Conservation (phyloP, 768 basidiomycete genomes). For the Pisolithus tinctorius region DNA sequence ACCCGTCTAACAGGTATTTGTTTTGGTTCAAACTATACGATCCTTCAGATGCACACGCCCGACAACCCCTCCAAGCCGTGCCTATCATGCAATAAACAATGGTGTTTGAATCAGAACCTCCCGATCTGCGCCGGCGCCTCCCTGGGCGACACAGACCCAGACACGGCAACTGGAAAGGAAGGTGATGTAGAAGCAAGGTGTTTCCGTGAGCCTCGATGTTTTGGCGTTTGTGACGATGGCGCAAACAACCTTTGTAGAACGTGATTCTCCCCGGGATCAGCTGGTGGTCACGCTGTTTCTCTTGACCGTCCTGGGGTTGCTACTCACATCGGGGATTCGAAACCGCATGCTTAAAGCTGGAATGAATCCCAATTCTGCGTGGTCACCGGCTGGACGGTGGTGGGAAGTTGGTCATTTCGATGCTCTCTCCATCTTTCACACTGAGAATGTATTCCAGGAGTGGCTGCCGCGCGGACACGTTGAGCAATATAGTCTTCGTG, state of each 20-base stretch:
- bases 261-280: slow-evolving; percentile 94
- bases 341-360: slow-evolving; percentile 77
- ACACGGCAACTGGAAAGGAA: slow-evolving; percentile 91
- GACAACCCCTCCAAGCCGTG: slow-evolving; percentile 88
- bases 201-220: slow-evolving; percentile 66
- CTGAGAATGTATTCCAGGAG: slow-evolving; percentile 17
- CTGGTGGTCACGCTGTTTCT: slow-evolving; percentile 89
- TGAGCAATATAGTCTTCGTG: slow-evolving; percentile 47
- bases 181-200: slow-evolving; percentile 94
- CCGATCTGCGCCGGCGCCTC: slow-evolving; percentile 75
- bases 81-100: slow-evolving; percentile 88
- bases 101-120: slow-evolving; percentile 91
- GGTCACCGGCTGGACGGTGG: slow-evolving; percentile 64
- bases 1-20: slow-evolving; percentile 65
- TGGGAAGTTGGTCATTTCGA: slow-evolving; percentile 62
- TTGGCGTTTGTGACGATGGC: slow-evolving; percentile 23
- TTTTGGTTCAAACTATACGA: slow-evolving; percentile 81
- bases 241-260: slow-evolving; percentile 46
- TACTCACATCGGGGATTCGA: slow-evolving; percentile 81
- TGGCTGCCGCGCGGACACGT: slow-evolving; percentile 43
- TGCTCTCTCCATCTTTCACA: slow-evolving; percentile 10
- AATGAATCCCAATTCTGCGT: slow-evolving; percentile 53
- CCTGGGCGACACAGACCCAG: slow-evolving; percentile 83
- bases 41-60: slow-evolving; percentile 71
- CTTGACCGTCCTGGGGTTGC: slow-evolving; percentile 77